A percentile compares a stretch with the other conserved stretches of the same genome.
Evolutionary conservation across 345 rosid species (phyloP).

Genomic region (Eucalyptus globulus): DNA sequence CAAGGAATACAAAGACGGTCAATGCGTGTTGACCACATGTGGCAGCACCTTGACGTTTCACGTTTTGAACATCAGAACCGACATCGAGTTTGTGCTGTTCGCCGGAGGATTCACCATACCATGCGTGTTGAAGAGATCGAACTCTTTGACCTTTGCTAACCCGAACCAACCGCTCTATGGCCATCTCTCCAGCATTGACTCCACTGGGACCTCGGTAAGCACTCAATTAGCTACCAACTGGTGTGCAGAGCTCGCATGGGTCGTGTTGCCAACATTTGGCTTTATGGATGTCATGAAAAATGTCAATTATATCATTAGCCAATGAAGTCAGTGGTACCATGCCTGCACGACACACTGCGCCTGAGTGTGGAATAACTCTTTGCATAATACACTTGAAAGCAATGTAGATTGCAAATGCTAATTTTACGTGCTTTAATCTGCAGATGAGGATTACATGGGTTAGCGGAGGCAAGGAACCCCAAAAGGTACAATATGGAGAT

Average conservation of each 20-base stretch:
- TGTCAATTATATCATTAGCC: neutral
- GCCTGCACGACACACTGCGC: neutral
- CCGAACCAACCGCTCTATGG: slow-evolving; percentile 39
- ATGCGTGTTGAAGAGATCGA: slow-evolving; percentile 26
- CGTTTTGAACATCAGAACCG: slow-evolving; percentile 46
- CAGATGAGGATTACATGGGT: slow-evolving; percentile 69
- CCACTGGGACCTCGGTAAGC: slow-evolving; percentile 44
- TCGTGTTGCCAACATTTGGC: neutral
- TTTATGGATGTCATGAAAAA: neutral
- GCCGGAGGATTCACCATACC: slow-evolving; percentile 35
- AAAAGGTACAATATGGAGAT: slow-evolving; percentile 32
- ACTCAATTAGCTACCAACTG: neutral
- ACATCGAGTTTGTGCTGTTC: slow-evolving; percentile 47
- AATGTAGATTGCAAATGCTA: neutral
- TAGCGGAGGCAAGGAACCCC: slow-evolving; percentile 41
- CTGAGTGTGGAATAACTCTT: neutral
- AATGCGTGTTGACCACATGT: slow-evolving; percentile 22
- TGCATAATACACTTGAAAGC: neutral
- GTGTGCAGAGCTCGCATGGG: neutral
- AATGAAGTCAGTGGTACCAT: neutral
- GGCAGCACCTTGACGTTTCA: slow-evolving; percentile 32
- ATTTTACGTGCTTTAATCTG: neutral
- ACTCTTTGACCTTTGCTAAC: slow-evolving; percentile 29
- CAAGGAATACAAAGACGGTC: neutral
- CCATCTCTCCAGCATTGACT: slow-evolving; percentile 43